Evolutionary conservation across 2,329 filamentous ascomycete species (phyloP), one percentile per base, ranked within the genome.

Genomic region (Pestalotiopsis sp.): DNA sequence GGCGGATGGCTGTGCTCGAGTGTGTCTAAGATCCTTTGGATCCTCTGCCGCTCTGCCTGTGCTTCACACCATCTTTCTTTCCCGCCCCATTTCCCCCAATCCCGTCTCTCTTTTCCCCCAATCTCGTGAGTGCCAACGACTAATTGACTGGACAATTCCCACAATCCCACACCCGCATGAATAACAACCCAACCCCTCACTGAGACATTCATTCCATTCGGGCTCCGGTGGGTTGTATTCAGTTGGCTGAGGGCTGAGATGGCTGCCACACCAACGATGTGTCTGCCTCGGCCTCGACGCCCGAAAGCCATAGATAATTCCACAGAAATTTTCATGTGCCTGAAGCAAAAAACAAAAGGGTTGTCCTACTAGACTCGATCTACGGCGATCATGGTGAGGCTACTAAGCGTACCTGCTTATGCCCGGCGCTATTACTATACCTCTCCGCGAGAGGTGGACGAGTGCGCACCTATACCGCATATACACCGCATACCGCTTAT

Each of bases 241-340:
- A 36, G 59, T 40, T 36, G n/a, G 59, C 59, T 36, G 59, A 62
- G n/a, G 36, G 27, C 27, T 52, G 45, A 52, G 17, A 52, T 52
- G 45, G 45, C 17, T 40, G 59, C 36, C 25, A 62, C 59, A 27
- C 27, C 59, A 7, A 62, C 59, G 31, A 62, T 62, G 17, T 14
- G 38, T 13, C 59, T 62, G 59, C 59, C 59, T 62, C 59, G 59
- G 59, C 36, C 59, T 36, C 59, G 14, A 62, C n/a, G 4, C 5
- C n/a, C n/a, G 27, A 38, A 36, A 12, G 13, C 17, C 13, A 17
- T 27, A 36, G 14, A 20, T 36, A 13, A 40, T n/a, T n/a, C 27
- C 12, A 61, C 23, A 45, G n/a, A 52, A 40, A 62, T 25, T 27
- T 62, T 62, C 36, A 62, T 62, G 59, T 62, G 59, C 59, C 57